A percentile compares a stretch with the other conserved stretches of the same genome.
Evolutionary conservation across 2,329 filamentous ascomycete genomes (phyloP).

Genomic region (Cladosporium sp.): DNA sequence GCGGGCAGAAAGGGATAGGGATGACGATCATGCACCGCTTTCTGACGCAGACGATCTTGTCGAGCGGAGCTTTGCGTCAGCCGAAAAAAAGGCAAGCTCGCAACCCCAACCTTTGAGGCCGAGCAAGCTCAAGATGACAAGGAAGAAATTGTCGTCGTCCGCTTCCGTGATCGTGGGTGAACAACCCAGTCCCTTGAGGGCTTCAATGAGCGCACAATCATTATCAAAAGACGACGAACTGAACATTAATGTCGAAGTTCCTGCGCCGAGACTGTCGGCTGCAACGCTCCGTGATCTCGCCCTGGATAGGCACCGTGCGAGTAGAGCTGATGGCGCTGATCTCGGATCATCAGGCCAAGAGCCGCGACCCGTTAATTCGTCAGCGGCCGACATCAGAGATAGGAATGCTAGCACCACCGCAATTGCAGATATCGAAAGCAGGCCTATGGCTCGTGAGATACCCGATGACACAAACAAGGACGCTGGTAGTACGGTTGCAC

Average conservation of each 20-base stretch:
- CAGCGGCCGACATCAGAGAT: too few species aligned
- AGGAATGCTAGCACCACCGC: too few species aligned
- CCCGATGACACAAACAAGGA: not conserved
- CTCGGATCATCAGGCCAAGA: too few species aligned
- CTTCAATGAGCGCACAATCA: too few species aligned
- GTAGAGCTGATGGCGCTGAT: not conserved
- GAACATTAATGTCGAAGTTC: too few species aligned
- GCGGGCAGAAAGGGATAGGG: not conserved
- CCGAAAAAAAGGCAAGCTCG: not conserved
- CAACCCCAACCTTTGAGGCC: not conserved
- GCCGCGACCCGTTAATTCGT: too few species aligned
- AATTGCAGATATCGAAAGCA: too few species aligned
- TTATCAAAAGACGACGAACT: too few species aligned
- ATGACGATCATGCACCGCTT: not conserved
- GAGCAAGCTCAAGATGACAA: not conserved
- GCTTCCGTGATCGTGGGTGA: not conserved
- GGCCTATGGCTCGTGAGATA: too few species aligned
- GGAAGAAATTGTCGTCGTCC: not conserved
- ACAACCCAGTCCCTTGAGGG: too few species aligned
- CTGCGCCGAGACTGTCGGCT: too few species aligned
- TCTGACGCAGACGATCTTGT: conserved; percentile 17
- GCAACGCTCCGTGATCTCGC: too few species aligned
- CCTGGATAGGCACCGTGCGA: not conserved
- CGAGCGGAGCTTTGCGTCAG: conserved; percentile 15
- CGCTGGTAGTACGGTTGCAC: not conserved